Evolutionary conservation across 148 eudicot genomes (phyloP).

Genomic region (Persicaria maculosa): DNA sequence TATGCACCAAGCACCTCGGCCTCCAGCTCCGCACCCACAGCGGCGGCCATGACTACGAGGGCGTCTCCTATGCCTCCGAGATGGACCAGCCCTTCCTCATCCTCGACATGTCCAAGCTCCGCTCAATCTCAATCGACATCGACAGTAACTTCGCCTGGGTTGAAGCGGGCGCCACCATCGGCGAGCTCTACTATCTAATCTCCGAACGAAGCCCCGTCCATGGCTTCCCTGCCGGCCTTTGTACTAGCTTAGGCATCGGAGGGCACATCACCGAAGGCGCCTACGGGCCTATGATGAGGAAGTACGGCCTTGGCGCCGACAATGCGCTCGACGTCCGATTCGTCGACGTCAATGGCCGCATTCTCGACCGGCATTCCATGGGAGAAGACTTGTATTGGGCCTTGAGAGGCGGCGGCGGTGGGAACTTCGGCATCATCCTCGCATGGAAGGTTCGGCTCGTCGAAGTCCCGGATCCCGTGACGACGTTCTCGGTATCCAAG

Average conservation of each 20-base stretch:
- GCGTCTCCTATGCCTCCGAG: constrained; percentile 12
- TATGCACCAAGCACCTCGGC: not conserved
- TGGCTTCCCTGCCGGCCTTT: constrained; percentile 16
- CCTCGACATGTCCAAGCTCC: constrained; percentile 16
- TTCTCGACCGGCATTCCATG: constrained; percentile 13
- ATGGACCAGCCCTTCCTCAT: constrained; percentile 12
- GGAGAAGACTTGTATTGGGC: constrained; percentile 18
- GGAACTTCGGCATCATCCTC: constrained; percentile 14
- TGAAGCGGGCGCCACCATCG: constrained; percentile 17
- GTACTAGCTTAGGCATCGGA: constrained; percentile 14
- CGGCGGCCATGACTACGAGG: constrained; percentile 16
- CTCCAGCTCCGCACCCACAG: not conserved
- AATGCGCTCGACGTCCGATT: constrained; percentile 11
- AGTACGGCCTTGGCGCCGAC: constrained; percentile 14
- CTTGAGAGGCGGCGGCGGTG: constrained; percentile 14
- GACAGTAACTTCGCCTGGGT: constrained; percentile 12
- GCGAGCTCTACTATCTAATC: constrained; percentile 15
- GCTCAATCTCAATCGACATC: not conserved
- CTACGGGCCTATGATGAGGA: constrained; percentile 14
- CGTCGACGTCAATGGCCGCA: not conserved
- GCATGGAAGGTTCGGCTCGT: constrained; percentile 14
- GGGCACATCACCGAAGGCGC: constrained; percentile 18
- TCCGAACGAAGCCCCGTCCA: constrained; percentile 12
- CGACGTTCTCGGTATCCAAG: constrained; percentile 9
- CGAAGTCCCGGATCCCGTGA: constrained; percentile 13